These are phyloP conservation scores for Pezicula rhizophila DNA, from an alignment of 2,329 filamentous ascomycete genomes.

Conservation along the genomic window DNA sequence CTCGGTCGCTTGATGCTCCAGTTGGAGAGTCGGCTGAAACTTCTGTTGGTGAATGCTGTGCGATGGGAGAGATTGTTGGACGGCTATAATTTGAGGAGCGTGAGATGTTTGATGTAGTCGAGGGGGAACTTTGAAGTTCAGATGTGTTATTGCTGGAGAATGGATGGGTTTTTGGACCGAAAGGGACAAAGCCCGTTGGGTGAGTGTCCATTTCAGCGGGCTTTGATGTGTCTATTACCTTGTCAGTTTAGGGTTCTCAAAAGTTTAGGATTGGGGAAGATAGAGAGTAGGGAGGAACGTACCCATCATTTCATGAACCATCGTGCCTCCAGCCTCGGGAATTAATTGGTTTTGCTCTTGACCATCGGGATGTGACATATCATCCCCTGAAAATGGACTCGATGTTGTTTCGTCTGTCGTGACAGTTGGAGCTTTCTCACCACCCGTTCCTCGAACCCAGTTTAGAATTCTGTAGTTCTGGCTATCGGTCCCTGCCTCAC, in stretches of 20 bases:
- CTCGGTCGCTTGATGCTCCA: neutral
- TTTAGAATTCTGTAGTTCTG: slow-evolving; percentile 17
- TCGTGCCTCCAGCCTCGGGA: slow-evolving; percentile 20
- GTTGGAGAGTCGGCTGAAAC: slow-evolving; percentile 13
- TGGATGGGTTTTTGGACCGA: slow-evolving; percentile 6
- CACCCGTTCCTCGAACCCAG: slow-evolving; percentile 21
- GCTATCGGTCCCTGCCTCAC: slow-evolving; percentile 20
- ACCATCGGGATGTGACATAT: neutral
- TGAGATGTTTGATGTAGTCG: slow-evolving; percentile 15
- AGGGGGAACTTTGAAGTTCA: slow-evolving; percentile 9
- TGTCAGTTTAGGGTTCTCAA: neutral
- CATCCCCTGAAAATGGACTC: slow-evolving; percentile 14
- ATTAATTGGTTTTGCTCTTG: slow-evolving; percentile 5
- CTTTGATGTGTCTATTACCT: slow-evolving; percentile 18
- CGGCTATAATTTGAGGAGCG: slow-evolving; percentile 2
- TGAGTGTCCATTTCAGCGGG: slow-evolving; percentile 14
- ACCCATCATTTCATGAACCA: slow-evolving; percentile 29
- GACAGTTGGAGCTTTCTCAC: slow-evolving; percentile 21
- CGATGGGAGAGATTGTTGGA: slow-evolving; percentile 7
- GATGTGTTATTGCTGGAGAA: slow-evolving; percentile 2
- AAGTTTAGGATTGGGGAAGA: neutral
- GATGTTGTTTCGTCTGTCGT: slow-evolving; percentile 21
- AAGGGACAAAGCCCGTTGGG: slow-evolving; percentile 14
- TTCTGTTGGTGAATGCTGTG: neutral
- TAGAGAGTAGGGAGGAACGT: slow-evolving; percentile 6